phyloP scores from a whole-genome alignment of 805 yeast genomes.

The Myxozyma vanderwaltii region DNA sequence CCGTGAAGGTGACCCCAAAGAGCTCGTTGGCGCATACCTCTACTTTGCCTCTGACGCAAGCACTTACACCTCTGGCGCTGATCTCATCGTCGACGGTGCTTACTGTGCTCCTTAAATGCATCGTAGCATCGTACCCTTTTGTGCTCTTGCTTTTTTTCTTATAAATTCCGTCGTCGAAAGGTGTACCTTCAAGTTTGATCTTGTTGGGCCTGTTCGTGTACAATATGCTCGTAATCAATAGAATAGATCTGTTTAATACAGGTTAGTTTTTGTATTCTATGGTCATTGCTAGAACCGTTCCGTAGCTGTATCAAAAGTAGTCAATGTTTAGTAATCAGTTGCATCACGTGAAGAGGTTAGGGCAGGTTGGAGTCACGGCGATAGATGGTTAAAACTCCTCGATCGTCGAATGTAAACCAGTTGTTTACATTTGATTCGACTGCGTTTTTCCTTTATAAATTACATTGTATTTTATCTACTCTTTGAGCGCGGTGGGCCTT shows the following conservation, averaged over 20 bases:
- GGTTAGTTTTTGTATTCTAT: too few relatives aligned
- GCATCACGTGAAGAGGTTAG: not conserved
- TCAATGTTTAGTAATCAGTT: too few relatives aligned
- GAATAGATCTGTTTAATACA: too few relatives aligned
- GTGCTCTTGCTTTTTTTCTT: too few relatives aligned
- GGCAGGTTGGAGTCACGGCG: too few relatives aligned
- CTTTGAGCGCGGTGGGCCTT: too few relatives aligned
- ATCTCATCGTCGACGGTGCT: conserved; percentile 75
- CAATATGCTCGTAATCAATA: too few relatives aligned
- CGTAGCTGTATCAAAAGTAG: too few relatives aligned
- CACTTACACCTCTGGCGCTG: conserved; percentile 77
- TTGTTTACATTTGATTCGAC: not conserved
- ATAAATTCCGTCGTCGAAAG: too few relatives aligned
- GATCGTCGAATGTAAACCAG: not conserved
- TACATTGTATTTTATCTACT: not conserved
- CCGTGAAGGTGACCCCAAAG: conserved; percentile 72
- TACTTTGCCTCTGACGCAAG: conserved; percentile 82
- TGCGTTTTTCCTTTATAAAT: not conserved
- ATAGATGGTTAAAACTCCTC: not conserved
- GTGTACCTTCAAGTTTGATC: too few relatives aligned
- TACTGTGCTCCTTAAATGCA: conserved; percentile 28
- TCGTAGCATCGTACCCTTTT: not conserved
- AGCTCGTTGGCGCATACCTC: conserved; percentile 61
- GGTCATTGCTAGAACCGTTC: too few relatives aligned
- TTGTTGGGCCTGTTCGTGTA: too few relatives aligned